Evolutionary conservation across 495 filamentous ascomycete species (phyloP), one percentile per base, ranked within the genome.

Genomic region (Penicillium herquei): DNA sequence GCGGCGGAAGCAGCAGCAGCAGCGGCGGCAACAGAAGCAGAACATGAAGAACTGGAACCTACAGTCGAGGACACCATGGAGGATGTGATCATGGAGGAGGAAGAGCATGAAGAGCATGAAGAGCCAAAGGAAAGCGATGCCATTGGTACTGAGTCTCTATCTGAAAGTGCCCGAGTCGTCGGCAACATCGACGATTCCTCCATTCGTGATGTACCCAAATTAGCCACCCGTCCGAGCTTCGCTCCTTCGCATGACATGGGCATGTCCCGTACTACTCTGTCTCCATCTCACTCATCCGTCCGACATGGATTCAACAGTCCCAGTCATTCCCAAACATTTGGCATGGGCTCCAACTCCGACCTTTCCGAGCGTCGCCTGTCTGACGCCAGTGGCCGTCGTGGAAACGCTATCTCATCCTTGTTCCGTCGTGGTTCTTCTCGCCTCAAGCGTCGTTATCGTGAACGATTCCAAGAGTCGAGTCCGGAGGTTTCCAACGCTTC

Each of bases 401-500:
- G 68, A 2, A 73, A 72, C 42, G 69, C 72, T 5, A 76, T 90
- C 82, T 80, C 84, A 6, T 86, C 87, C 0, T 82, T 95, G 16
- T 94, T 96, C 74, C 82, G 80, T 53, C 87, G 90, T 51, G 81
- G 80, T 47, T 81, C 75, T 32, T 78, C 77, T 10, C 76, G 81
- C 42, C 60, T 83, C 54, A 88, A 84, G 67, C 81, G 78, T 49
- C 78, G 71, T 7, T 84, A 80, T 45, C 82, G 78, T 4, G 83
- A 82, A 42, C 80, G 75, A 17, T 87, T 77, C 59, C 72, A 73
- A 3, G 68, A 73, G 8, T 66, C 78, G 1, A 67, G 71, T 7
- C 79, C 81, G 0, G 80, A 86, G 8, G 89, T 91, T 62, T 91
- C 91, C 18, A 95, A 94, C 57, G 88, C 90, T 3, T 96, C 92